A percentile compares a stretch with the other conserved stretches of the same genome.
phyloP scores from a whole-genome alignment of 192 early-diverging fungal genomes.

The Dispira simplex region DNA sequence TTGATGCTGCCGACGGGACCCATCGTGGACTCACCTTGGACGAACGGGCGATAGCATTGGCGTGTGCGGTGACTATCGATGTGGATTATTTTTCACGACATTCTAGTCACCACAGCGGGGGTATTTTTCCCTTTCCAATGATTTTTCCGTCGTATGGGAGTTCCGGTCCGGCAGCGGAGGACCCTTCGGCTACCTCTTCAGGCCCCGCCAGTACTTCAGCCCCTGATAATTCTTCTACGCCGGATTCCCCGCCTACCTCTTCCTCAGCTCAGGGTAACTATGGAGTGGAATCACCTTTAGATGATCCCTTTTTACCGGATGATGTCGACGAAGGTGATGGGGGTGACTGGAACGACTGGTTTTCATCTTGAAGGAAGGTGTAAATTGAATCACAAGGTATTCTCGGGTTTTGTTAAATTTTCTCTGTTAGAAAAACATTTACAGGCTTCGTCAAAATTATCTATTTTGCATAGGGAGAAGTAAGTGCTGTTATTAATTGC shows the following conservation, averaged over 20 bases:
- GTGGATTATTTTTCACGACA: constrained; percentile 79
- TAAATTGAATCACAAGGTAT: background rate
- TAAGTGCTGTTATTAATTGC: too few relatives aligned
- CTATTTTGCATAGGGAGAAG: background rate
- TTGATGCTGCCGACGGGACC: constrained; percentile 15
- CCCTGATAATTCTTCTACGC: background rate
- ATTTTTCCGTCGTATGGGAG: background rate
- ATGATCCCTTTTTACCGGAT: constrained; percentile 7
- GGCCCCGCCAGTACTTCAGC: background rate
- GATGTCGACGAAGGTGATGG: background rate
- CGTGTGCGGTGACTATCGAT: constrained; percentile 71
- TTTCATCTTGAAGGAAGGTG: background rate
- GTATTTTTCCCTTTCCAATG: constrained; percentile 11
- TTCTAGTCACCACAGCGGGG: constrained; percentile 28
- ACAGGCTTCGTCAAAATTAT: background rate
- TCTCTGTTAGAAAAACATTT: background rate
- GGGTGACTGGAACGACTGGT: background rate
- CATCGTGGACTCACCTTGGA: constrained; percentile 46
- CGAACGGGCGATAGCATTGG: constrained; percentile 64
- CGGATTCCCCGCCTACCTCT: background rate
- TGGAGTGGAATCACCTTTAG: background rate
- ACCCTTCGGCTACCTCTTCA: background rate
- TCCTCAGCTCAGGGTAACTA: background rate
- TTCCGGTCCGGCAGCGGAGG: background rate
- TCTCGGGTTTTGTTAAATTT: background rate